Evolutionary conservation across 768 basidiomycete species (phyloP).

Genomic region (Kwoniella dejecticola): DNA sequence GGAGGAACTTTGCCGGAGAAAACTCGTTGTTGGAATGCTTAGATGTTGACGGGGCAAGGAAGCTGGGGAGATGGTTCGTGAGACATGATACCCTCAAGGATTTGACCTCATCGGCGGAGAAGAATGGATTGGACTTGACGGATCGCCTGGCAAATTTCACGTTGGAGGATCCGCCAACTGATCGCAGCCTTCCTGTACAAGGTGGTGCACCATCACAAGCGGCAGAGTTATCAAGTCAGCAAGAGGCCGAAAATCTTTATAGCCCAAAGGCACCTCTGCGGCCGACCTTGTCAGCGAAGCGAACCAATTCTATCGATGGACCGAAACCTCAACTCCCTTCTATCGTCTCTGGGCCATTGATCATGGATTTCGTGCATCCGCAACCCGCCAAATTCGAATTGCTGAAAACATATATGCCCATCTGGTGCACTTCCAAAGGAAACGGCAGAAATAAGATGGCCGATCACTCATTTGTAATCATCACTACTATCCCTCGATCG

Average conservation of each 20-base stretch:
- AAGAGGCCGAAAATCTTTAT: not conserved
- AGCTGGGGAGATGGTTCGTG: conserved; percentile 48
- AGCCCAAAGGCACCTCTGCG: not conserved
- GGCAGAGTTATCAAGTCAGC: not conserved
- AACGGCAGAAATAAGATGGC: conserved; percentile 12
- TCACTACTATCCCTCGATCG: conserved; percentile 44
- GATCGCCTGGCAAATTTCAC: too few species aligned
- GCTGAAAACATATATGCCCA: conserved; percentile 40
- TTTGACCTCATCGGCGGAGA: not conserved
- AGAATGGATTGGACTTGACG: not conserved
- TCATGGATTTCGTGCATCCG: conserved; percentile 29
- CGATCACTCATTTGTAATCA: conserved; percentile 40
- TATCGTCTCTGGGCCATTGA: too few species aligned
- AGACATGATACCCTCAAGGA: conserved; percentile 6
- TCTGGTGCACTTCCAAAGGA: conserved; percentile 12
- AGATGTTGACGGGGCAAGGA: conserved; percentile 33
- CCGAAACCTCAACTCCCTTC: too few species aligned
- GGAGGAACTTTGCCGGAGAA: conserved; percentile 32
- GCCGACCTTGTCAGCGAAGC: too few species aligned
- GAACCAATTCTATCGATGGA: too few species aligned
- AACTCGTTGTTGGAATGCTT: conserved; percentile 42
- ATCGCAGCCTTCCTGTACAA: not conserved
- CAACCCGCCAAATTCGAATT: conserved; percentile 34
- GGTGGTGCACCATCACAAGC: too few species aligned
- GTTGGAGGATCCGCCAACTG: not conserved